Percentiles rank a stretch among this genome's conserved stretches.
phyloP scores from a whole-genome alignment of 805 yeast species.

The Maudiozyma turicensis region DNA sequence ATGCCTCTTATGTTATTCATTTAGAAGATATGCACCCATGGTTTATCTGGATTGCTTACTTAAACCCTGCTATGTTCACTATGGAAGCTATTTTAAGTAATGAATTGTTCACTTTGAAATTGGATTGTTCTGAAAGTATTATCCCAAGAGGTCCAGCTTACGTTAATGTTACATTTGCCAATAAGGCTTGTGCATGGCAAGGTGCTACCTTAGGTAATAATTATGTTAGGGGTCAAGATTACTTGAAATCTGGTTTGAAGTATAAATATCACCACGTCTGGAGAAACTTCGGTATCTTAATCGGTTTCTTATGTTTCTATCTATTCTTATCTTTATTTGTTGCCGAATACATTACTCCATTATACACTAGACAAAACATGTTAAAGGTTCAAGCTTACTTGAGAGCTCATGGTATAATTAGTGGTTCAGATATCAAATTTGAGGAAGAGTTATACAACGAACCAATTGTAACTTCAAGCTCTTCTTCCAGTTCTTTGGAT shows the following conservation, averaged over 20 bases:
- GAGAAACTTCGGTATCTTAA: slow-evolving; percentile 65
- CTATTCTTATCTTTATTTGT: slow-evolving; percentile 21
- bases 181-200: slow-evolving; percentile 46
- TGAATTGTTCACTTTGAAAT: slow-evolving; percentile 51
- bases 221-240: slow-evolving; percentile 48
- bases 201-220: slow-evolving; percentile 48
- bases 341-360: slow-evolving; percentile 26
- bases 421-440: background rate
- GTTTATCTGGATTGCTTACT: slow-evolving; percentile 57
- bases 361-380: slow-evolving; percentile 12
- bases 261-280: slow-evolving; percentile 55
- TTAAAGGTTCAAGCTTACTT: background rate
- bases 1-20: slow-evolving; percentile 61
- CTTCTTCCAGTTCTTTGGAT: slow-evolving; percentile 5
- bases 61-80: slow-evolving; percentile 47
- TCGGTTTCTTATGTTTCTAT: slow-evolving; percentile 40
- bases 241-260: slow-evolving; percentile 36
- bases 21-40: slow-evolving; percentile 53
- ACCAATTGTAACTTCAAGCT: background rate
- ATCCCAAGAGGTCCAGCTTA: slow-evolving; percentile 56
- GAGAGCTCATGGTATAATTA: background rate
- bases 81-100: slow-evolving; percentile 56
- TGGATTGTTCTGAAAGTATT: slow-evolving; percentile 40
- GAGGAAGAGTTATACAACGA: background rate
- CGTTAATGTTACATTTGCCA: slow-evolving; percentile 27